A percentile compares a stretch with the other conserved stretches of the same genome.
phyloP scores from a whole-genome alignment of 2,329 filamentous ascomycete genomes.

The Xylaria sp. region DNA sequence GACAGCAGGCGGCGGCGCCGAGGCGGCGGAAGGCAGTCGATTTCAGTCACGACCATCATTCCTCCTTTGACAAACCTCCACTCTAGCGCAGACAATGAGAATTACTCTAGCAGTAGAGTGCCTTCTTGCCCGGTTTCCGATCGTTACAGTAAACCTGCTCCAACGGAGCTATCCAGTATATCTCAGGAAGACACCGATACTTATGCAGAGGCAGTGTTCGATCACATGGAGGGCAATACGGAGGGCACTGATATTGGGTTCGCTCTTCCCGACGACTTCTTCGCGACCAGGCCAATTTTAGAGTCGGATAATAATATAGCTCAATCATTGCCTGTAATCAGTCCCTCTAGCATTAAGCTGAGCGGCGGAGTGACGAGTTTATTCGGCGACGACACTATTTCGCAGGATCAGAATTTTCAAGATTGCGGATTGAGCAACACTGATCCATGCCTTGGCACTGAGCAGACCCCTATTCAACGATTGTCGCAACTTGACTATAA shows the following conservation, averaged over 20 bases:
- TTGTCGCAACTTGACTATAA: constrained; percentile 2
- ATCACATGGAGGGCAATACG: neutral
- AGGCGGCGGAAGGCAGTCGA: neutral
- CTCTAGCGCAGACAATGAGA: neutral
- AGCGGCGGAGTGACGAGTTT: neutral
- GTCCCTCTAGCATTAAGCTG: neutral
- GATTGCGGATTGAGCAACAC: neutral
- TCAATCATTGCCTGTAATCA: neutral
- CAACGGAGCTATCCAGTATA: neutral
- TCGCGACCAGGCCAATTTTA: neutral
- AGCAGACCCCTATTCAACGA: neutral
- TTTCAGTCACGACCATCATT: neutral
- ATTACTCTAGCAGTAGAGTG: neutral
- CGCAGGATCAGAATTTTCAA: neutral
- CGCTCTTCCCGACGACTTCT: neutral
- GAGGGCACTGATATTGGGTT: neutral
- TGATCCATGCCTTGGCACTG: neutral
- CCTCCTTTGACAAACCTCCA: neutral
- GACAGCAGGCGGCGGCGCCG: neutral
- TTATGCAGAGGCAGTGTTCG: neutral
- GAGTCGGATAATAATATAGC: neutral
- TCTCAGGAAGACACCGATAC: neutral
- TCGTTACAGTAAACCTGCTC: neutral
- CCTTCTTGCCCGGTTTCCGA: neutral
- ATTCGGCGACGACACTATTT: neutral